Evolutionary conservation across 2,329 filamentous ascomycete species (phyloP), one percentile per base, ranked within the genome.

Genomic region (Cladophialophora immunda): DNA sequence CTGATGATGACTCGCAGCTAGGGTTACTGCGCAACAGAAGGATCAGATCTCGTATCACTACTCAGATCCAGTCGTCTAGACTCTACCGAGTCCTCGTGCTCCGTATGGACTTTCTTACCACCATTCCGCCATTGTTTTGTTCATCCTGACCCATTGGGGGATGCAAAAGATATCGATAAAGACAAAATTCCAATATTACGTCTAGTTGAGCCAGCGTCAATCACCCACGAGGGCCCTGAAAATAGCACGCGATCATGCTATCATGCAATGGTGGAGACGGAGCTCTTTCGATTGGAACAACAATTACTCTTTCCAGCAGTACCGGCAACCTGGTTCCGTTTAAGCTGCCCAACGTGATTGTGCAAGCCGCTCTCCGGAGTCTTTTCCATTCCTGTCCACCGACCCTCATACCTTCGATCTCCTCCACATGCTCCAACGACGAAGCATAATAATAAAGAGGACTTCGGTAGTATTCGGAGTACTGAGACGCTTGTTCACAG

Each of bases 141-240:
- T 25, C 45, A 25, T 25, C 19, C 45, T 22, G 45, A 50, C 45
- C 45, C 45, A 50, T 50, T 19, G 45, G 45, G 25, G 8, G 25
- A 50, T 19, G 8, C 9, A 22, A 25, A 25, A 25, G 9, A 32
- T 13, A 30, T 30, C 52, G 52, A 34, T 55, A 34, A 30, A 34
- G 27, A 55, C 30, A n/a, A 7, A n/a, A n/a, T 34, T 55, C 9
- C 52, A 34, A 34, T 55, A 34, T 17, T n/a, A 55, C 27, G 8
- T 25, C 11, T 47, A 59, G 2, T 13, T n/a, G 22, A 45, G 34
- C 15, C 25, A 8, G 2, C 11, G 22, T 30, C n/a, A 22, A 45
- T n/a, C 13, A 32, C 8, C 57, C 57, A 59, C 57, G 57, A 47
- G 57, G 38, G 25, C 11, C 19, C 57, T 59, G 57, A 32, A 59